Conservation (phyloP, 2,329 filamentous ascomycete species). For the Colletotrichum falcatum region DNA sequence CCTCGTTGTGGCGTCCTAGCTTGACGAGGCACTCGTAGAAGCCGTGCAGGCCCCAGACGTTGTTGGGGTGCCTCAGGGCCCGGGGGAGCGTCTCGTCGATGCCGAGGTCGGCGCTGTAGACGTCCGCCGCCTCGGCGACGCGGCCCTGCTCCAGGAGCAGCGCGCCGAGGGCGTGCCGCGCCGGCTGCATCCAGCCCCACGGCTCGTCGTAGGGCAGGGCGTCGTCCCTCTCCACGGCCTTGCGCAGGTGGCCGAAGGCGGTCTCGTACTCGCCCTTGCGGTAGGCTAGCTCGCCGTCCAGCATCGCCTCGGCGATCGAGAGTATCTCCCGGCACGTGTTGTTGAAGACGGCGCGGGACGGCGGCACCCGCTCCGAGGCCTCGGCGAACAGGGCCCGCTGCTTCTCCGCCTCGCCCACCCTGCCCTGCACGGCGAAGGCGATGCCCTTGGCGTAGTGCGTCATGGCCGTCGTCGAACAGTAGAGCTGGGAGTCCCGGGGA, state of each 20-base stretch:
- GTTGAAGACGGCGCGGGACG: constrained; percentile 74
- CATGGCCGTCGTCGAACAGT: constrained; percentile 77
- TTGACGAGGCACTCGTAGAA: constrained; percentile 76
- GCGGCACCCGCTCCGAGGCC: constrained; percentile 64
- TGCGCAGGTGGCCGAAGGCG: constrained; percentile 70
- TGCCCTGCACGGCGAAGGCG: constrained; percentile 70
- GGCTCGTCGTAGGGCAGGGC: constrained; percentile 77
- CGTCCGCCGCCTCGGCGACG: constrained; percentile 65
- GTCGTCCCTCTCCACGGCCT: constrained; percentile 71
- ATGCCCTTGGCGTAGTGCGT: constrained; percentile 76
- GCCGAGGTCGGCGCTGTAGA: constrained; percentile 73
- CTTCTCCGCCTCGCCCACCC: constrained; percentile 65
- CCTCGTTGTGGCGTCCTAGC: constrained; percentile 60
- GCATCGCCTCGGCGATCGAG: constrained; percentile 72
- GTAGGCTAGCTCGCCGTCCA: constrained; percentile 81
- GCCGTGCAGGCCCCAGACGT: constrained; percentile 81
- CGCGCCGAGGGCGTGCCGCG: constrained; percentile 77
- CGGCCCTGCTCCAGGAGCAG: constrained; percentile 74
- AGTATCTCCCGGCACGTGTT: constrained; percentile 75
- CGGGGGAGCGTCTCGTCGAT: constrained; percentile 70
- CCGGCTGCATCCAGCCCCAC: constrained; percentile 85
- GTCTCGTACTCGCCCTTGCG: constrained; percentile 67
- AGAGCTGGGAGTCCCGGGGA: constrained; percentile 70
- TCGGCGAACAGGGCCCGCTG: constrained; percentile 64
- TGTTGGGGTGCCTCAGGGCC: constrained; percentile 75